Percentiles rank a stretch among this genome's conserved stretches.
Conservation (phyloP, 2,329 filamentous ascomycete genomes). For the Trichocomaceae sp. region DNA sequence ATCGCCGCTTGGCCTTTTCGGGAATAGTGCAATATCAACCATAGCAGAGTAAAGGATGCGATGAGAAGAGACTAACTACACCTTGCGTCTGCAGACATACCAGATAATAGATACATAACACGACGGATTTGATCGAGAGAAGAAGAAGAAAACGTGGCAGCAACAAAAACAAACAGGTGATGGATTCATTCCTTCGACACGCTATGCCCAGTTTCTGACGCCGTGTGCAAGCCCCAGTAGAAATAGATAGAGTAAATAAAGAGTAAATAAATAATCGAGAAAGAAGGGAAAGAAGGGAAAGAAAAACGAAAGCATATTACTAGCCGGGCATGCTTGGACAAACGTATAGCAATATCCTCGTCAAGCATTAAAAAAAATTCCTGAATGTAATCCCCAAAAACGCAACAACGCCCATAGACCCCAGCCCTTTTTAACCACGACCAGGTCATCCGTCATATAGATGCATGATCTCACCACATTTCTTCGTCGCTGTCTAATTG, state of each 20-base stretch:
- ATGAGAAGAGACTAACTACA: not conserved
- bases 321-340: not conserved
- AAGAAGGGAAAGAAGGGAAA: not conserved
- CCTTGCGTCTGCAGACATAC: not conserved
- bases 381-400: constrained; percentile 18
- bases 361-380: not conserved
- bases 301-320: not conserved
- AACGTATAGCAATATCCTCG: not conserved
- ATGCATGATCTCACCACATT: constrained; percentile 39
- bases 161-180: not conserved
- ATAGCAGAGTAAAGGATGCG: not conserved
- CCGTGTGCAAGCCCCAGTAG: constrained; percentile 8
- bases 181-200: constrained; percentile 12
- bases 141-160: not conserved
- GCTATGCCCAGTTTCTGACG: constrained; percentile 16
- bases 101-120: not conserved
- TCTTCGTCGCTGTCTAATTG: constrained; percentile 40
- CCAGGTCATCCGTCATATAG: no score
- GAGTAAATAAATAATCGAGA: not conserved
- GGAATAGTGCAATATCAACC: not conserved
- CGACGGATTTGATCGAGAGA: not conserved
- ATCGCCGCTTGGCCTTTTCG: constrained; percentile 1
- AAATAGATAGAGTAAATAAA: constrained; percentile 1
- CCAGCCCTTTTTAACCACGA: constrained; percentile 15
- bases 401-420: constrained; percentile 24